Conservation (phyloP, 768 basidiomycete species). For the Tephrocybe sp. region DNA sequence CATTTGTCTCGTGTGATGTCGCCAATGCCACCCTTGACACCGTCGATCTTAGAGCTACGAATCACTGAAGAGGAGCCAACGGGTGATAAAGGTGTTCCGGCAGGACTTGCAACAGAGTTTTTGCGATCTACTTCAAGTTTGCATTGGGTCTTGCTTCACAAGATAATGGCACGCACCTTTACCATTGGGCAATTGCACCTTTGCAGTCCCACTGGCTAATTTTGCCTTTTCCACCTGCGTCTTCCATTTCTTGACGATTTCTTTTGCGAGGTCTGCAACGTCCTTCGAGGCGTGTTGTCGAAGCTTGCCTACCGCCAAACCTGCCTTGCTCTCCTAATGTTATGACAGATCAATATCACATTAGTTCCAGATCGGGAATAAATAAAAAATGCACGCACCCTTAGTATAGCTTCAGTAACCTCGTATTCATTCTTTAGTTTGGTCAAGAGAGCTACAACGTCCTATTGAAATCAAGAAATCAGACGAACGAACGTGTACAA, state of each 20-base stretch:
- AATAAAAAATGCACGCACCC: slow-evolving; percentile 55
- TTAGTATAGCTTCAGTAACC: slow-evolving; percentile 71
- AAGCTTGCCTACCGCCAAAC: slow-evolving; percentile 90
- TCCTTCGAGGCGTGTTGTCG: slow-evolving; percentile 70
- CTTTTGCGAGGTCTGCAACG: slow-evolving; percentile 83
- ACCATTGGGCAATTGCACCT: slow-evolving; percentile 23
- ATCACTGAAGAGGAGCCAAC: slow-evolving; percentile 26
- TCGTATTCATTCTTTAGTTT: slow-evolving; percentile 64
- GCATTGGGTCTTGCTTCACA: slow-evolving; percentile 4
- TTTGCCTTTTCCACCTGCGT: slow-evolving; percentile 77
- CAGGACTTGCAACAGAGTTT: slow-evolving; percentile 29
- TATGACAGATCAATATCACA: slow-evolving; percentile 7
- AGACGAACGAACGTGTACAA: slow-evolving; percentile 34
- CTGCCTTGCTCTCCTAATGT: slow-evolving; percentile 93
- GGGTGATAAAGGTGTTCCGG: slow-evolving; percentile 40
- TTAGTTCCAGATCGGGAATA: slow-evolving; percentile 24
- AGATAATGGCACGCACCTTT: slow-evolving; percentile 32
- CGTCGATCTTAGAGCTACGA: slow-evolving; percentile 73
- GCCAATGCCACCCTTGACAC: slow-evolving; percentile 56
- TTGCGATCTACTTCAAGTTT: slow-evolving; percentile 1
- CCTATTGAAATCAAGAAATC: slow-evolving; percentile 43
- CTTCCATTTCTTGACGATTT: slow-evolving; percentile 92
- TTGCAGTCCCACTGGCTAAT: slow-evolving; percentile 23
- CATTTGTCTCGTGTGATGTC: slow-evolving; percentile 87
- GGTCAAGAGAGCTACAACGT: slow-evolving; percentile 58